Percentiles rank a stretch among this genome's conserved stretches.
Evolutionary conservation across 2,329 filamentous ascomycete genomes (phyloP).

Genomic region (Leptographium radiaticola): DNA sequence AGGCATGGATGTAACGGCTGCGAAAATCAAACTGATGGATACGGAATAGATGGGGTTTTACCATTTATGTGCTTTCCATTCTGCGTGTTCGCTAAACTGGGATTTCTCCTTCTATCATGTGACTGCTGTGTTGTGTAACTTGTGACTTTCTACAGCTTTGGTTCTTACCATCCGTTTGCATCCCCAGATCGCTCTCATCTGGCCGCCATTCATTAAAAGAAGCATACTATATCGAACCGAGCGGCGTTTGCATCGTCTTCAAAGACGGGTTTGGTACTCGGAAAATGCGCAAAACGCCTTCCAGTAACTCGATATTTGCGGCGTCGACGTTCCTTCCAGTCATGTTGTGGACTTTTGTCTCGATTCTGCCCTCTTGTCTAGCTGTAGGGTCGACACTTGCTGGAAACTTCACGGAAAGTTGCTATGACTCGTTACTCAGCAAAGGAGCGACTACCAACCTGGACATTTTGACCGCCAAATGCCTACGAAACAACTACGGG

Average conservation of each 20-base stretch:
- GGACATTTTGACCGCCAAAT: conserved; percentile 5
- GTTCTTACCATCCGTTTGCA: too few species aligned
- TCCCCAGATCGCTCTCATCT: too few species aligned
- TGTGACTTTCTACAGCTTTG: too few species aligned
- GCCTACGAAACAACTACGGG: not conserved
- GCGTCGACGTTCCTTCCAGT: not conserved
- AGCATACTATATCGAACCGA: too few species aligned
- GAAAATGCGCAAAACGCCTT: too few species aligned
- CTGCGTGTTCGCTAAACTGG: not conserved
- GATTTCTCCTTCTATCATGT: too few species aligned
- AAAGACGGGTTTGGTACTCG: too few species aligned
- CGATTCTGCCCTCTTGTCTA: not conserved
- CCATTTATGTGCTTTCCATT: not conserved
- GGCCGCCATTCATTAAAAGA: too few species aligned
- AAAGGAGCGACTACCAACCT: not conserved
- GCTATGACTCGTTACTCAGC: not conserved
- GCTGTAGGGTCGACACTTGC: not conserved
- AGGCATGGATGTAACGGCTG: conserved; percentile 1
- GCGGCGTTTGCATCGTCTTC: too few species aligned
- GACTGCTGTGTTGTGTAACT: not conserved
- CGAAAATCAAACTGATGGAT: not conserved
- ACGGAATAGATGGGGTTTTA: not conserved
- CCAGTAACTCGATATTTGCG: too few species aligned
- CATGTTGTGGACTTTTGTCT: not conserved
- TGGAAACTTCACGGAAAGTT: not conserved